Base-by-base conservation (phyloP, 768 basidiomycete genomes). In the Russula earlei region DNA sequence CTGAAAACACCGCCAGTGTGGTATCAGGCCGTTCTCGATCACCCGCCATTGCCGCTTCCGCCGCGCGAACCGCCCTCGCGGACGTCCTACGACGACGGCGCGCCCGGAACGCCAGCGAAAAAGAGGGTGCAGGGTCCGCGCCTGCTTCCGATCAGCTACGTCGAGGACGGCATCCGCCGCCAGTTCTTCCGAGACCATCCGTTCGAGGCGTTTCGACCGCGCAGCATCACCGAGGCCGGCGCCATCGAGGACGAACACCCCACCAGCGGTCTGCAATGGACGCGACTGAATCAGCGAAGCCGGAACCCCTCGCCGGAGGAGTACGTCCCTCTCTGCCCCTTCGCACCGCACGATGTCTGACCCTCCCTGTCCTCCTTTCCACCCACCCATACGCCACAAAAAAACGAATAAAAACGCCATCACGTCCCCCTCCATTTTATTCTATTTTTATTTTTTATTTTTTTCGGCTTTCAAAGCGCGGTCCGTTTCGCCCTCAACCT, bases 161-260 rank as follows among this genome's bases (percentile, higher is more conserved):
- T 87, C 38, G 91, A 95, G 67, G 96, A 99, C 68, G 75, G 79
- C 59, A 74, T 98, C 55, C 83, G 96, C 34, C 76, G 82, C 52
- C 89, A 90, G 68, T 98, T 99, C 76, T 98, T 94, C 75, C 75
- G 76, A 40, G 96, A 99, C 73, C 94, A 96, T 68, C 93, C 96
- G 7, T 96, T 96, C 66, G 94, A 99, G 72, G 86, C 91, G 2
- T 88, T 94, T 70, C 77, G 94, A 41, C 83, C 91, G 2, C 75
- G 76, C 9, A 83, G 79, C 11, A 68, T 99, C 49, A 80, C 89
- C 0, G 96, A 99, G 71, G 76, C 75, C 15, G 81, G 74, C 19
- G 68, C 67, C 17, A 74, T 89, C 48, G 75, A 78, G 65, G 71
- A 75, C 19, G 73, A 78, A 41, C 80, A 85, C 64, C 75, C 77